Conservation (phyloP, 306 rosid genomes). For the Canavalia gladiata region DNA sequence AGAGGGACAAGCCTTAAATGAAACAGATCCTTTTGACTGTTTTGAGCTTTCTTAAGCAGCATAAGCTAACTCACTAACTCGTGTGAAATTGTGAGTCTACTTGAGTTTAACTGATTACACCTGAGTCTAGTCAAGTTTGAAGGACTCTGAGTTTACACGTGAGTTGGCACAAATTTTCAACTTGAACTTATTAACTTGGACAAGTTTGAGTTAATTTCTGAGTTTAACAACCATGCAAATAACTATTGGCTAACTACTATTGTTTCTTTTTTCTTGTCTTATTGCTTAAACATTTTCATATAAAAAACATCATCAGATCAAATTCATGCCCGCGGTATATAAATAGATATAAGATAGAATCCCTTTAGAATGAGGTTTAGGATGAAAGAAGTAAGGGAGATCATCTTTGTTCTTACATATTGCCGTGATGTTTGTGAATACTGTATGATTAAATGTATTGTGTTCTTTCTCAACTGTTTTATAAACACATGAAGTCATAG, state of each 20-base stretch:
- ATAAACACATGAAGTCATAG: conserved; percentile 15
- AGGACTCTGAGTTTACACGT: too few relatives aligned
- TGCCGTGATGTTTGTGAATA: background rate
- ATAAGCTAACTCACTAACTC: too few relatives aligned
- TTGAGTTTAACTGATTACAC: too few relatives aligned
- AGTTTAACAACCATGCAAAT: background rate
- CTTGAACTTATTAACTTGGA: too few relatives aligned
- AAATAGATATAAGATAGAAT: background rate
- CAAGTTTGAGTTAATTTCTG: too few relatives aligned
- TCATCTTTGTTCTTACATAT: conserved; percentile 6
- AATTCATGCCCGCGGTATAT: conserved; percentile 3
- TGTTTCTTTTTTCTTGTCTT: background rate
- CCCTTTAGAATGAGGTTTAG: conserved; percentile 9
- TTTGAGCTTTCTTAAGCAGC: too few relatives aligned
- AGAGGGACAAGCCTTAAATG: too few relatives aligned
- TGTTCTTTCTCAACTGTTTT: conserved; percentile 26
- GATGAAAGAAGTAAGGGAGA: background rate
- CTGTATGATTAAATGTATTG: conserved; percentile 31
- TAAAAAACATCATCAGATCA: background rate
- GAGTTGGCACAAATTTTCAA: too few relatives aligned
- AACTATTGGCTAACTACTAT: background rate
- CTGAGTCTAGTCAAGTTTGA: too few relatives aligned
- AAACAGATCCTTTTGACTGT: too few relatives aligned
- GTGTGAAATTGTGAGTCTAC: too few relatives aligned
- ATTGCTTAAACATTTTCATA: conserved; percentile 17